A percentile compares a stretch with the other conserved stretches of the same genome.
phyloP scores from a whole-genome alignment of 768 basidiomycete species.

The Calocera cornea region DNA sequence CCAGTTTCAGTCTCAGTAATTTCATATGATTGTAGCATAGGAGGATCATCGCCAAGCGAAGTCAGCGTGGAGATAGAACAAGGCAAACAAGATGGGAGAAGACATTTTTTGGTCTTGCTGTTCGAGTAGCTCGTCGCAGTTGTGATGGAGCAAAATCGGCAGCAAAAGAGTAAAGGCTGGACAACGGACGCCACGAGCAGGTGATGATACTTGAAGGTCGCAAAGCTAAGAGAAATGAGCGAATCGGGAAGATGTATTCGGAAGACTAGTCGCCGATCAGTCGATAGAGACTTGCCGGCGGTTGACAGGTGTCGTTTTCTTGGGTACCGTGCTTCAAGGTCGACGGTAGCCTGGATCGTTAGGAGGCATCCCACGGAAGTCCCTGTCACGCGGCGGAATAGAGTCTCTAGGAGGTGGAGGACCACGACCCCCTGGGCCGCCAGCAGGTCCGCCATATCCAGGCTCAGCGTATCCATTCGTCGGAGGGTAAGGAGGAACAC shows the following conservation, averaged over 20 bases:
- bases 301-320: neutral
- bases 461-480: constrained; percentile 25
- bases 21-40: constrained; percentile 4
- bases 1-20: neutral
- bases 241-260: neutral
- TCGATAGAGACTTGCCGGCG: neutral
- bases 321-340: neutral
- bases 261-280: neutral
- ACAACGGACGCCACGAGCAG: neutral
- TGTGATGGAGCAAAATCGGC: neutral
- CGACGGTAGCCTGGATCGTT: neutral
- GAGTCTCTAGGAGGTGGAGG: neutral
- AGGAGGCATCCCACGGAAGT: neutral
- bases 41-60: neutral
- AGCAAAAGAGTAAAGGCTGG: neutral
- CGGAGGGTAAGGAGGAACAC: constrained; percentile 8
- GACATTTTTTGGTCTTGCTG: neutral
- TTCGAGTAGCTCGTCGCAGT: neutral
- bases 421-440: constrained; percentile 24
- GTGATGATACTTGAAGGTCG: neutral
- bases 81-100: neutral
- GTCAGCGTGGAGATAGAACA: neutral
- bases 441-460: constrained; percentile 31
- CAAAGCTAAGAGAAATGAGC: neutral
- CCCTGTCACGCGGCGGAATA: neutral